Conservation (phyloP, 2,329 filamentous ascomycete genomes). For the Chrysoporthe cubensis region DNA sequence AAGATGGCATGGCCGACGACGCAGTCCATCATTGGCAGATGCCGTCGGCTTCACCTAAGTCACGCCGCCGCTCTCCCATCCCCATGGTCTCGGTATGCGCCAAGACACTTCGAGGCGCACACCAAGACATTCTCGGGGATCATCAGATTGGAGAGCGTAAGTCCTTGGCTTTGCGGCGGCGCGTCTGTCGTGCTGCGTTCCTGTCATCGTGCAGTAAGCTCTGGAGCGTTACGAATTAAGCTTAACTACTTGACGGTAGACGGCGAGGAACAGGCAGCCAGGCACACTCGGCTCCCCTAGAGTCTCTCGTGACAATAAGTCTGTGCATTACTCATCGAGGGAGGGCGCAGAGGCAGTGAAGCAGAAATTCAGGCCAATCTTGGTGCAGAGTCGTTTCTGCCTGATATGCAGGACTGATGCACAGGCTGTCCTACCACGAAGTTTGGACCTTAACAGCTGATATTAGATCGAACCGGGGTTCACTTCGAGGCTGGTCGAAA, state of each 20-base stretch:
- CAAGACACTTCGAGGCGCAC: neutral
- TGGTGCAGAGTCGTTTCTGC: neutral
- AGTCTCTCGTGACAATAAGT: neutral
- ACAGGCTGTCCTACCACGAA: slow-evolving; percentile 2
- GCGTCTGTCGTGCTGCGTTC: neutral
- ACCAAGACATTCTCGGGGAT: neutral
- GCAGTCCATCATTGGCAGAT: neutral
- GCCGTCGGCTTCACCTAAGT: neutral
- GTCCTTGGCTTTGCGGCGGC: neutral
- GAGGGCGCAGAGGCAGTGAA: neutral
- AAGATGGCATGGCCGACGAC: neutral
- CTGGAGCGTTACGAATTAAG: neutral
- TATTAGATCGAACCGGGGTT: slow-evolving; percentile 18
- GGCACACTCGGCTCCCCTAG: neutral
- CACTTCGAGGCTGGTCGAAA: neutral
- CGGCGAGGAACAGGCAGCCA: neutral
- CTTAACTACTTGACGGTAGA: neutral
- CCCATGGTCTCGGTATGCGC: neutral
- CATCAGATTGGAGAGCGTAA: neutral
- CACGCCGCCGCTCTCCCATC: neutral
- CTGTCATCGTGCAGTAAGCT: neutral
- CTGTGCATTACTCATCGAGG: neutral
- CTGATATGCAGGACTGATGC: slow-evolving; percentile 8
- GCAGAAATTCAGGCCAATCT: neutral
- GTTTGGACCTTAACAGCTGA: neutral